Base-by-base conservation (phyloP, 345 rosid species). In the Odontarrhena argentea region DNA sequence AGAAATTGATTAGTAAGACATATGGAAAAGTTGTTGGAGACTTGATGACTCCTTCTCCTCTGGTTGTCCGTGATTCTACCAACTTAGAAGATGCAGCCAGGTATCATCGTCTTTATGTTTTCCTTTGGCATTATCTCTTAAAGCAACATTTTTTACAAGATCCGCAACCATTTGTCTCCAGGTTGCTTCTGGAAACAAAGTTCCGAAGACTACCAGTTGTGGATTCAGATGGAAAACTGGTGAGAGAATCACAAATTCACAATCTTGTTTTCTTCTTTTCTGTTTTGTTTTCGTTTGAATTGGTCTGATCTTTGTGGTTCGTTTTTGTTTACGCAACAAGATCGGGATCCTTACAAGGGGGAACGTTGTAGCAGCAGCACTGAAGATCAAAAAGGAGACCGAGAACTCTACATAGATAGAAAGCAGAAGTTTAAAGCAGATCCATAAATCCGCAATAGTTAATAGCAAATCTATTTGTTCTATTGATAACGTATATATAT, bases 1-100 rank as follows among this genome's bases (percentile, higher is more conserved):
- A 90, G 76, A 86, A 85, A 73, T 73, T 88, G 63, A 79, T 93
- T 4, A 82, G 65, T 58, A 90, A 93, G 85, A 90, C 82, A 41
- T 76, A 84, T 48, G 97, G 97, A 12, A 90, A 84, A 82, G 89
- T 88, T 47, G 85, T 90, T 25, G 98, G 97, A 51, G 96, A 93
- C 73, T 77, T 93, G 88, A 93, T 93, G 98, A 90, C 97, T 0
- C 83, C 96, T 42, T 79, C 89, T 65, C 97, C 98, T 1, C 91
- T 86, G 0, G 87, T 83, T 74, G 88, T 90, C 54, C 78, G 75
- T 67, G 97, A 87, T 65, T 78, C 84, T 32, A 82, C 98, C 67
- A 84, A 87, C 77, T 65, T 93, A 60, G 96, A 88, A 77, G 96
- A 88, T 67, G 98, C 96, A 70, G 96, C 90, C 38, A 87, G 97